Conservation (phyloP, 1,284 basidiomycete species). For the Cryptococcus wingfieldii region DNA sequence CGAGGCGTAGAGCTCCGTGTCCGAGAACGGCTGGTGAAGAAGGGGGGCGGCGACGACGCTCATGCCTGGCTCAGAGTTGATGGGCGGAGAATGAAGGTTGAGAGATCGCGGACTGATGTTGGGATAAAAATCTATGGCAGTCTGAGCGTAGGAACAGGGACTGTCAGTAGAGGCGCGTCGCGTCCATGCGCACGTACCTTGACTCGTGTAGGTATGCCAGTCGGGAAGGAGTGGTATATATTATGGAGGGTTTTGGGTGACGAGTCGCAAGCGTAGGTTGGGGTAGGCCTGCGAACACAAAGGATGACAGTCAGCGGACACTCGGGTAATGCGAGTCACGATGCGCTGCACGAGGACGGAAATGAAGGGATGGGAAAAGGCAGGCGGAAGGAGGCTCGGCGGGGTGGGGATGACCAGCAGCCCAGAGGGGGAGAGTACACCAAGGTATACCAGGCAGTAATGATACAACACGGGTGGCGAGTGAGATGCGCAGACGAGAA, state of each 20-base stretch:
- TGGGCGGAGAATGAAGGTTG: background rate
- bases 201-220: no score
- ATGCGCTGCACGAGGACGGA: background rate
- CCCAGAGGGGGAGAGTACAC: no score
- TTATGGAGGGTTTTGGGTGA: no score
- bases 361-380: background rate
- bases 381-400: background rate
- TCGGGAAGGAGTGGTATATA: no score
- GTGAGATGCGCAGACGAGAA: no score
- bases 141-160: background rate
- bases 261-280: no score
- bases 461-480: no score
- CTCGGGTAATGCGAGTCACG: background rate
- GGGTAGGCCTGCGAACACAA: no score
- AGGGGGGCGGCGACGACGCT: slow-evolving; percentile 14
- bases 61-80: background rate
- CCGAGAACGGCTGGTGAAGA: slow-evolving; percentile 10
- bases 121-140: background rate
- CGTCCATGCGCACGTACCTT: no score
- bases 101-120: no score
- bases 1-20: slow-evolving; percentile 11
- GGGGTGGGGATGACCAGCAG: background rate
- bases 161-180: background rate
- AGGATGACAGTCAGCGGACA: background rate
- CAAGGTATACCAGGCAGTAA: no score